phyloP scores from a whole-genome alignment of 768 basidiomycete genomes.

The Auriscalpium vulgare region DNA sequence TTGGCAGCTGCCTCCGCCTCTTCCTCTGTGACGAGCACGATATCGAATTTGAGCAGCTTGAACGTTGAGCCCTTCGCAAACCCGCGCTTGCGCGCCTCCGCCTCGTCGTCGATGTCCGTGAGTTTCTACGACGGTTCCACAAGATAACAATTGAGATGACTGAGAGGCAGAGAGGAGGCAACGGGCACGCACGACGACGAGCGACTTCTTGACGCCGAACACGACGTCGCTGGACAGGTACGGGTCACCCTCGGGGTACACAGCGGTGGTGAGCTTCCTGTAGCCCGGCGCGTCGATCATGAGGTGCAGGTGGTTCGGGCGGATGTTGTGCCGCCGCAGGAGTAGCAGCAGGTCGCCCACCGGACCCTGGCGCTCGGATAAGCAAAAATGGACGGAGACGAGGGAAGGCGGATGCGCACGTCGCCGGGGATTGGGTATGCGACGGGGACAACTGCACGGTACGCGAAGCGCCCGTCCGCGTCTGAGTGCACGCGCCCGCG shows the following conservation, averaged over 20 bases:
- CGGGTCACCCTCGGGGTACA: slow-evolving; percentile 65
- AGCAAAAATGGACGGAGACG: not conserved
- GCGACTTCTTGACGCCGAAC: slow-evolving; percentile 74
- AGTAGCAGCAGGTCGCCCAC: slow-evolving; percentile 52
- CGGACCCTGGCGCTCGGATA: slow-evolving; percentile 40
- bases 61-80: slow-evolving; percentile 39
- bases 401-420: slow-evolving; percentile 25
- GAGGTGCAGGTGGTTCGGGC: slow-evolving; percentile 78
- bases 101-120: slow-evolving; percentile 43
- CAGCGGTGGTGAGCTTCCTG: slow-evolving; percentile 62
- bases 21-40: slow-evolving; percentile 35
- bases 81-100: slow-evolving; percentile 47
- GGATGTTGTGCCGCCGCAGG: slow-evolving; percentile 63
- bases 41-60: slow-evolving; percentile 39
- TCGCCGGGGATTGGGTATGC: slow-evolving; percentile 75
- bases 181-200: slow-evolving; percentile 54
- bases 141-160: not conserved
- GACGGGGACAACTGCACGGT: slow-evolving; percentile 63
- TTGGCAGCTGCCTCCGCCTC: slow-evolving; percentile 28
- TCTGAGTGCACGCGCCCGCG: slow-evolving; percentile 55
- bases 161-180: not conserved
- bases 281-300: slow-evolving; percentile 65
- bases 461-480: slow-evolving; percentile 58
- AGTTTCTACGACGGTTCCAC: slow-evolving; percentile 32
- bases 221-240: slow-evolving; percentile 67